A percentile compares a stretch with the other conserved stretches of the same genome.
Conservation (phyloP, 345 rosid genomes). For the Dipteronia dyeriana region DNA sequence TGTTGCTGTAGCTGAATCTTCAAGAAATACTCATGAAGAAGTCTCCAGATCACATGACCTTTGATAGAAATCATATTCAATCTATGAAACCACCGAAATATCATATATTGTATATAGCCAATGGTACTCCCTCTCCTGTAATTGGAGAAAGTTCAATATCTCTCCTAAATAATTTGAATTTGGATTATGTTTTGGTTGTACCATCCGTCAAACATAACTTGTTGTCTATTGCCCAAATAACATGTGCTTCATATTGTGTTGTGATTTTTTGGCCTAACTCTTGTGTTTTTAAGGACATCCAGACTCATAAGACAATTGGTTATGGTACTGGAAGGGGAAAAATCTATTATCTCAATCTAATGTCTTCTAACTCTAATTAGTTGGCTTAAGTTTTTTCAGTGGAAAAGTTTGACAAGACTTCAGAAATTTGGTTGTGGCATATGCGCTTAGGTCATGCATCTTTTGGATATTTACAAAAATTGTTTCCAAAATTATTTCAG, state of each 20-base stretch:
- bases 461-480: too few relatives aligned
- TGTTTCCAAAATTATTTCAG: too few relatives aligned
- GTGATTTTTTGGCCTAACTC: not conserved
- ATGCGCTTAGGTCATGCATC: too few relatives aligned
- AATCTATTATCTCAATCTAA: not conserved
- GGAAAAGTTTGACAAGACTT: too few relatives aligned
- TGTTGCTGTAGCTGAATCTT: not conserved
- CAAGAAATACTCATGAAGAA: not conserved
- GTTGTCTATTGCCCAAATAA: not conserved
- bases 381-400: not conserved
- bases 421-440: too few relatives aligned
- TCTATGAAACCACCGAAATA: not conserved
- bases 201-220: not conserved
- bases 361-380: not conserved
- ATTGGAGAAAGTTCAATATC: too few relatives aligned
- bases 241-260: not conserved
- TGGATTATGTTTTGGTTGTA: not conserved
- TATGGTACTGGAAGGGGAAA: not conserved
- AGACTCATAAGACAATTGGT: not conserved
- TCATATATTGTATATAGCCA: not conserved
- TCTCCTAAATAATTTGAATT: not conserved
- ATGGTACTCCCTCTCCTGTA: not conserved
- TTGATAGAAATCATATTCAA: not conserved
- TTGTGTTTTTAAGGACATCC: not conserved
- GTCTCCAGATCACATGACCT: not conserved